Evolutionary conservation across 2,329 filamentous ascomycete genomes (phyloP), one percentile per base, ranked within the genome.

Genomic region (Stagonosporopsis vannaccii): DNA sequence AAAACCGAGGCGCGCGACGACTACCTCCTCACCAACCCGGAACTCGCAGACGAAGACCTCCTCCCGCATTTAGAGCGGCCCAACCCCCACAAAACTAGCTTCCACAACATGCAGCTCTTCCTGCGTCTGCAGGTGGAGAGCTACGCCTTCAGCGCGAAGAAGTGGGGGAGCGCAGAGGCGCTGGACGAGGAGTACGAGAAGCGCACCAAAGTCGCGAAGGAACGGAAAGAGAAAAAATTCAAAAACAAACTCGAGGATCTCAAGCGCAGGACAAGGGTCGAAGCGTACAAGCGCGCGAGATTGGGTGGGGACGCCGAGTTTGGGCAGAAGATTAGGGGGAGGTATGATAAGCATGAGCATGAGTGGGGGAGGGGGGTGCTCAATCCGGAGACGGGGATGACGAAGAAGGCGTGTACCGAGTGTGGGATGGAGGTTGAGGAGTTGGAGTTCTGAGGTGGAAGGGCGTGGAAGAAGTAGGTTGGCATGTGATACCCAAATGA

Each of bases 31-130:
- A 99, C 95, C 2, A 94, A 98, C 70, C 91, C 93, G 32, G 95
- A 99, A 75, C 84, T 99, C n/a, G 89, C 90, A 67, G 95, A 99
- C 70, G 85, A 87, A 54, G 90, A 93, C 15, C 81, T 99, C 1
- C 82, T 99, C 0, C 94, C 94, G 0, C 93, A 96, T 74, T 83
- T 99, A 8, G 90, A 90, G 50, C 88, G 89, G 30, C 94, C 95
- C 1, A 99, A 99, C 68, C 95, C 95, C 0, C 95, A 97, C 78
- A 97, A 97, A 75, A 87, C 90, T 0, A 92, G 93, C 56, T 99
- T 92, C 91, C 92, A 97, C 75, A 92, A 96, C 80, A 99, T 99
- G 95, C 97, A 97, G 89, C 84, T 99, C 2, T 99, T 95, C 73
- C 82, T 99, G 20, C 89, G 95, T 0, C 96, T 87, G 58, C 95